These are phyloP conservation scores for Mycena capillaripes DNA, from an alignment of 768 basidiomycete genomes.

Conservation along the genomic window DNA sequence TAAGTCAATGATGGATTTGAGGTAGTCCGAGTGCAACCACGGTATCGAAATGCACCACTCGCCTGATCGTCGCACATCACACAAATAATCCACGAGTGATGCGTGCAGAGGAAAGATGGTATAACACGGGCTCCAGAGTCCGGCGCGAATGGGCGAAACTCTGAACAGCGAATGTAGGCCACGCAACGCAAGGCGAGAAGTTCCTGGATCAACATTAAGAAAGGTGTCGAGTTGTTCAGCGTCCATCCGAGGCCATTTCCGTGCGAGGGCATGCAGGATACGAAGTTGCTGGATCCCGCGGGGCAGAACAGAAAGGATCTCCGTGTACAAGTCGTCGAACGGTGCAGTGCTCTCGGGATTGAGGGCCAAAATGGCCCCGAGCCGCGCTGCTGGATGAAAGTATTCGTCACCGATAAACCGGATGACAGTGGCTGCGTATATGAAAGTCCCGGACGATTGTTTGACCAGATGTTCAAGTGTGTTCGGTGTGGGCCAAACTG, in stretches of 20 bases:
- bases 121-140: background rate
- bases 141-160: background rate
- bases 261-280: background rate
- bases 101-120: background rate
- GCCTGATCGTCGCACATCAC: too few relatives aligned
- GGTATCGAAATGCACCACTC: too few relatives aligned
- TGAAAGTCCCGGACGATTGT: background rate
- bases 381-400: background rate
- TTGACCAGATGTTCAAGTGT: background rate
- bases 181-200: background rate
- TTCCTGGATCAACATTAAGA: background rate
- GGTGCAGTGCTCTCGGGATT: background rate
- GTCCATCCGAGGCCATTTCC: background rate
- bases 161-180: background rate
- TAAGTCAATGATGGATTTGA: too few relatives aligned
- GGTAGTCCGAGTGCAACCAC: too few relatives aligned
- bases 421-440: constrained; percentile 1
- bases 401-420: background rate
- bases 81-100: background rate
- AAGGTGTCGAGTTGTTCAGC: background rate
- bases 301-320: background rate
- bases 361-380: background rate
- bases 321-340: background rate
- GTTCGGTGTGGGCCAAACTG: background rate
- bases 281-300: background rate